phyloP scores from a whole-genome alignment of 495 filamentous ascomycete species.

The Usnea hakonensis region DNA sequence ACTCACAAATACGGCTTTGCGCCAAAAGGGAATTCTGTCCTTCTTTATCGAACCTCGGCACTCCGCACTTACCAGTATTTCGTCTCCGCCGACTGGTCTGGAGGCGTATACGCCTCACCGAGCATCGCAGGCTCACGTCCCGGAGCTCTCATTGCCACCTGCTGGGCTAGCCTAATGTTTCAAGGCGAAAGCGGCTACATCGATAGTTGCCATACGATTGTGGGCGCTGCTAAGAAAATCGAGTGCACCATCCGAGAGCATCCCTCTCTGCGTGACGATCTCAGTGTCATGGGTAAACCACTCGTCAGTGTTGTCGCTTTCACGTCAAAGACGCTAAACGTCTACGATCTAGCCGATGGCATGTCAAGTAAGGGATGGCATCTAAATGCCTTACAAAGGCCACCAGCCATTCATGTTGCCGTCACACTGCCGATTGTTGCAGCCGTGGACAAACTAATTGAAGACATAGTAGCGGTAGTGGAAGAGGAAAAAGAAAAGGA shows the following conservation, averaged over 20 bases:
- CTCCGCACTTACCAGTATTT: slow-evolving; percentile 91
- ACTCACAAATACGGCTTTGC: slow-evolving; percentile 99
- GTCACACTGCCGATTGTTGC: slow-evolving; percentile 83
- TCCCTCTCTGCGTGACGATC: slow-evolving; percentile 56
- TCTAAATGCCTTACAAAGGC: slow-evolving; percentile 85
- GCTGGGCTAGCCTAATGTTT: slow-evolving; percentile 84
- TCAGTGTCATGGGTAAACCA: slow-evolving; percentile 76
- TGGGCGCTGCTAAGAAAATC: slow-evolving; percentile 79
- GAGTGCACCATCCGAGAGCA: slow-evolving; percentile 63
- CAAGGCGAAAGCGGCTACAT: slow-evolving; percentile 89
- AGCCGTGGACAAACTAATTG: slow-evolving; percentile 65
- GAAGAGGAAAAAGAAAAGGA: slow-evolving; percentile 66
- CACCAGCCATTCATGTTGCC: slow-evolving; percentile 93
- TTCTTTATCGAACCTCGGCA: slow-evolving; percentile 75
- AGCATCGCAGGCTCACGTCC: slow-evolving; percentile 85
- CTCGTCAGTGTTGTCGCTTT: slow-evolving; percentile 89
- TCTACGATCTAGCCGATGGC: slow-evolving; percentile 81
- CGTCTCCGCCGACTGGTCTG: slow-evolving; percentile 88
- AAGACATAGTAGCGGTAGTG: slow-evolving; percentile 69
- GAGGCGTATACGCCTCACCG: slow-evolving; percentile 91
- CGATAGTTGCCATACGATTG: slow-evolving; percentile 73
- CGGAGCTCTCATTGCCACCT: slow-evolving; percentile 86
- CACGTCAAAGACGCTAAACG: slow-evolving; percentile 63
- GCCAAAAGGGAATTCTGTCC: slow-evolving; percentile 87
- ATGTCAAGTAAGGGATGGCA: slow-evolving; percentile 86